phyloP scores from a whole-genome alignment of 2,329 filamentous ascomycete species.

The Tolypocladium paradoxum region DNA sequence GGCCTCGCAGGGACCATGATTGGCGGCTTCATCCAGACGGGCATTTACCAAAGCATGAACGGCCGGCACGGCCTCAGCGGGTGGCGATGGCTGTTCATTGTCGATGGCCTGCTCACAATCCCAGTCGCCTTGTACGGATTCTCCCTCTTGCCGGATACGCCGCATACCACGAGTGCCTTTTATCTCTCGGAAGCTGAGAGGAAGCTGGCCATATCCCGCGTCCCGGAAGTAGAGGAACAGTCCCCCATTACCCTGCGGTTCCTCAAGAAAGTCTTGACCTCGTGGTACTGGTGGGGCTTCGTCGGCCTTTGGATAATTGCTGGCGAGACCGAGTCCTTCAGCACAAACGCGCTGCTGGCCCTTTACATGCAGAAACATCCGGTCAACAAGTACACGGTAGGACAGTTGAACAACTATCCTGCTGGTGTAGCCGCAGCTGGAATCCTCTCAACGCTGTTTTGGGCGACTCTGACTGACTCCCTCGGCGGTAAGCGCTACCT shows the following conservation, averaged over 20 bases:
- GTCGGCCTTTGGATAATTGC: constrained; percentile 58
- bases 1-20: constrained; percentile 44
- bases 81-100: constrained; percentile 62
- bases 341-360: constrained; percentile 46
- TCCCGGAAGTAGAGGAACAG: constrained; percentile 25
- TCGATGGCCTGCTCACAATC: constrained; percentile 46
- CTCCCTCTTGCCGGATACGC: constrained; percentile 29
- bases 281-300: constrained; percentile 58
- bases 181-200: constrained; percentile 35
- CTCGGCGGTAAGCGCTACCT: constrained; percentile 52
- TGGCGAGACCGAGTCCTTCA: constrained; percentile 61
- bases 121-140: constrained; percentile 23
- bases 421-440: constrained; percentile 45
- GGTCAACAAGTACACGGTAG: constrained; percentile 28
- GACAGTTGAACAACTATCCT: constrained; percentile 46
- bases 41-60: constrained; percentile 39
- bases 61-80: constrained; percentile 45
- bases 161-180: constrained; percentile 32
- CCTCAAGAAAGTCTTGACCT: constrained; percentile 41
- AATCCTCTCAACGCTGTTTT: constrained; percentile 54
- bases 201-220: constrained; percentile 29
- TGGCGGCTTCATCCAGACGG: constrained; percentile 47
- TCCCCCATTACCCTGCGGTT: constrained; percentile 39
- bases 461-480: constrained; percentile 58
- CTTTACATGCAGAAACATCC: constrained; percentile 41